These are phyloP conservation scores for Pythium vanterpoolii DNA, from an alignment of 352 stramenopile species.

Conservation along the genomic window DNA sequence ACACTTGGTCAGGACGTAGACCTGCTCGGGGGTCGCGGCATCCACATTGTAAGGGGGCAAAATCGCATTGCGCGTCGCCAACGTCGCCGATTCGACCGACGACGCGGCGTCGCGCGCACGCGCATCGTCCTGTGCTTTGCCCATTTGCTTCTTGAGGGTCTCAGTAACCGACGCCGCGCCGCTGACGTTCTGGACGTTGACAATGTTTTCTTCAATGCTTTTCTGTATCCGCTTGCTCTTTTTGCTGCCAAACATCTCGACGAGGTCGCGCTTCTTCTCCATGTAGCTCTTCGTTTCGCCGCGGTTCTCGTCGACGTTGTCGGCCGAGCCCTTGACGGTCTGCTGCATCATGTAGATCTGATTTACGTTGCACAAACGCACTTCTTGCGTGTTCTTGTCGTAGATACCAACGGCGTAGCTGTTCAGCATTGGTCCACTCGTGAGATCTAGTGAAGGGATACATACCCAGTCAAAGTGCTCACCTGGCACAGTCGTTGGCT, in stretches of 20 bases:
- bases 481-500: conserved; percentile 63
- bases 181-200: conserved; percentile 73
- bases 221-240: conserved; percentile 85
- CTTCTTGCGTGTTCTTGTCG: conserved; percentile 69
- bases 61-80: conserved; percentile 64
- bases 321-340: conserved; percentile 60
- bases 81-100: conserved; percentile 46
- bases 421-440: neutral
- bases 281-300: conserved; percentile 58
- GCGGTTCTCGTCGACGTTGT: conserved; percentile 67
- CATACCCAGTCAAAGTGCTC: neutral
- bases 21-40: conserved; percentile 63
- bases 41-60: conserved; percentile 72
- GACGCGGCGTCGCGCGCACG: conserved; percentile 48
- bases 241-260: conserved; percentile 80
- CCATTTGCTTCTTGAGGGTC: conserved; percentile 75
- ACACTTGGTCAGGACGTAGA: conserved; percentile 84
- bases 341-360: conserved; percentile 89
- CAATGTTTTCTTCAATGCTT: conserved; percentile 78
- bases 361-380: conserved; percentile 73
- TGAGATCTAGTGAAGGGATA: neutral
- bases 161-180: conserved; percentile 60
- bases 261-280: conserved; percentile 68
- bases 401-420: conserved; percentile 76
- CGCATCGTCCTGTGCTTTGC: conserved; percentile 50